phyloP scores from a whole-genome alignment of 208 protist species.

The Strigomonas culicis region DNA sequence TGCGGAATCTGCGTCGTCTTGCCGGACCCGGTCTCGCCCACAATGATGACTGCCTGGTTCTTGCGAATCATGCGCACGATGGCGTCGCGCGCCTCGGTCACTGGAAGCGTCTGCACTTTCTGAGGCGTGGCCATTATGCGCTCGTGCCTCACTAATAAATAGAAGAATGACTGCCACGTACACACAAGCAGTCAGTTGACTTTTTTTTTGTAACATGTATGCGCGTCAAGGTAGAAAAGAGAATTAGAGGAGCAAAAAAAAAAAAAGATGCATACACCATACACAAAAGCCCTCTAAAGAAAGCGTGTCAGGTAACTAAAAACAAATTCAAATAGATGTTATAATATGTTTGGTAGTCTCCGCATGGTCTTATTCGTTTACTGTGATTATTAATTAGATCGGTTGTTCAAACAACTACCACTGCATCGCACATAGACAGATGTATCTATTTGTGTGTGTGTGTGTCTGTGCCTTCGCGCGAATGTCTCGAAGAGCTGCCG shows the following conservation, averaged over 20 bases:
- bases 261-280: not conserved
- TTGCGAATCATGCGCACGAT: conserved; percentile 81
- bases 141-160: not conserved
- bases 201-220: too few species aligned
- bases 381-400: not conserved
- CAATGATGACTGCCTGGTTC: conserved; percentile 87
- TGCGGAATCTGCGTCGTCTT: conserved; percentile 95
- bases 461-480: not conserved
- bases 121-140: conserved; percentile 2
- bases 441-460: not conserved
- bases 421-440: not conserved
- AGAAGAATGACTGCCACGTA: not conserved
- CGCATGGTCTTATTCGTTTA: not conserved
- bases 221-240: too few species aligned
- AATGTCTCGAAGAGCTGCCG: not conserved
- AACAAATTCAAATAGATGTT: not conserved
- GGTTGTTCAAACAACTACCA: too few species aligned
- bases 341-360: too few species aligned
- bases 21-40: conserved; percentile 92
- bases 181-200: too few species aligned
- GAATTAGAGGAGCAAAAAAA: not conserved
- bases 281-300: too few species aligned
- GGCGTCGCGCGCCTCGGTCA: conserved; percentile 61
- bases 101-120: conserved; percentile 38
- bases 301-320: not conserved